phyloP scores from a whole-genome alignment of 2,329 filamentous ascomycete species.

The Colletotrichum coccodes region DNA sequence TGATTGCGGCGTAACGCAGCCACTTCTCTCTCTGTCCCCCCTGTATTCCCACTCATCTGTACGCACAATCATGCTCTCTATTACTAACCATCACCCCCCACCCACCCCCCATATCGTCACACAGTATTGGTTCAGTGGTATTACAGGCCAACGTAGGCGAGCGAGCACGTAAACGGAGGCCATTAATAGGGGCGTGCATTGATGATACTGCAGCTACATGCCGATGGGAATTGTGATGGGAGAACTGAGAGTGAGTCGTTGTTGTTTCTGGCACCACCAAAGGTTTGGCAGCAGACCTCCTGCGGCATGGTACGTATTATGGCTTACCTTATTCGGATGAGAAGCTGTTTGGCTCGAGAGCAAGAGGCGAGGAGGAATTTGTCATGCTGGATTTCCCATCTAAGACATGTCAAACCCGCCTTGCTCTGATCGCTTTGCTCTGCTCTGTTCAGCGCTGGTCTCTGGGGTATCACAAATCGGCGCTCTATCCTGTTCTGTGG shows the following conservation, averaged over 20 bases:
- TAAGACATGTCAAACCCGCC: neutral
- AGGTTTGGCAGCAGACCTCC: neutral
- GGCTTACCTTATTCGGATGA: neutral
- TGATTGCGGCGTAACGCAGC: neutral
- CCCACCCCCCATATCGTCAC: no score
- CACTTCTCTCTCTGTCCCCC: neutral
- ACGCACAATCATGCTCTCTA: neutral
- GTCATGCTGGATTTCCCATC: constrained; percentile 9
- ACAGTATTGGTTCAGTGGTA: neutral
- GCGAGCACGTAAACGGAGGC: neutral
- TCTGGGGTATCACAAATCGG: neutral
- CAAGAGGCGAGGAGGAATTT: constrained; percentile 5
- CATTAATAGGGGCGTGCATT: neutral
- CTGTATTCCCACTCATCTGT: neutral
- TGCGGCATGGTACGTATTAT: neutral
- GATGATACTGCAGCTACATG: neutral
- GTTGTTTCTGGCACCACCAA: neutral
- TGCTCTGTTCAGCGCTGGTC: neutral
- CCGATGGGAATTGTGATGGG: neutral
- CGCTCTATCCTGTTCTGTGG: neutral
- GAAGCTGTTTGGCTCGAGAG: neutral
- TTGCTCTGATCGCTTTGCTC: neutral
- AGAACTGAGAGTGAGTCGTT: neutral
- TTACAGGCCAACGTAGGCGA: neutral
- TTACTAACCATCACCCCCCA: no score